Conservation (phyloP, 1,284 basidiomycete species). For the Trametes pubescens region DNA sequence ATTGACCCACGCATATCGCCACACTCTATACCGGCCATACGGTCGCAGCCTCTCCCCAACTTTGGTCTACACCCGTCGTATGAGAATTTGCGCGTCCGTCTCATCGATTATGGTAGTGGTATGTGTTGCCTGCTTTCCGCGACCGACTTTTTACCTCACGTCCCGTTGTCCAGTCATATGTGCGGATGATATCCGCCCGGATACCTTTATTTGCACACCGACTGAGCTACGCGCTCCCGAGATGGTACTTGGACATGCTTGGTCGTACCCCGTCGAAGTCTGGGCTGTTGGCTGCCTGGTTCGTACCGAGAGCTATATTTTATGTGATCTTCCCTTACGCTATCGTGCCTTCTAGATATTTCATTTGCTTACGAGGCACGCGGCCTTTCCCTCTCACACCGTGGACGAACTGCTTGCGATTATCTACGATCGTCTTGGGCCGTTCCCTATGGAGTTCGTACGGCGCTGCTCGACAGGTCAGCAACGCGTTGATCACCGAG, state of each 20-base stretch:
- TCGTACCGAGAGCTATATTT: not conserved
- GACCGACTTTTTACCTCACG: not conserved
- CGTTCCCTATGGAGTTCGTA: not conserved
- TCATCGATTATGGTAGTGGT: not conserved
- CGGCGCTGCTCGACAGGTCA: not conserved
- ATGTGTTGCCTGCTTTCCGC: not conserved
- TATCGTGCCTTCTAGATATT: not conserved
- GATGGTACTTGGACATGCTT: not conserved
- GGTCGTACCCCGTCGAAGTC: not conserved
- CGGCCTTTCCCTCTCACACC: too few species aligned
- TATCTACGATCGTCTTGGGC: not conserved
- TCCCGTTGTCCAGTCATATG: not conserved
- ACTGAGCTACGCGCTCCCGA: not conserved
- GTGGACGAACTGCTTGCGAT: not conserved
- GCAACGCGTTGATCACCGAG: not conserved
- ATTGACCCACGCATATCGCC: not conserved
- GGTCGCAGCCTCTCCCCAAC: not conserved
- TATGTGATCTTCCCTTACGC: not conserved
- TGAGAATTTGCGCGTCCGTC: not conserved
- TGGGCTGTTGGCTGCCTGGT: constrained; percentile 6
- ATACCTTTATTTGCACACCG: not conserved
- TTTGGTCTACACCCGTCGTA: not conserved
- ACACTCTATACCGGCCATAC: not conserved
- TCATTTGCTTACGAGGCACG: not conserved
- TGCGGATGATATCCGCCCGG: not conserved